phyloP scores from a whole-genome alignment of 1,284 basidiomycete genomes.

The Rhodotorula glutinis region DNA sequence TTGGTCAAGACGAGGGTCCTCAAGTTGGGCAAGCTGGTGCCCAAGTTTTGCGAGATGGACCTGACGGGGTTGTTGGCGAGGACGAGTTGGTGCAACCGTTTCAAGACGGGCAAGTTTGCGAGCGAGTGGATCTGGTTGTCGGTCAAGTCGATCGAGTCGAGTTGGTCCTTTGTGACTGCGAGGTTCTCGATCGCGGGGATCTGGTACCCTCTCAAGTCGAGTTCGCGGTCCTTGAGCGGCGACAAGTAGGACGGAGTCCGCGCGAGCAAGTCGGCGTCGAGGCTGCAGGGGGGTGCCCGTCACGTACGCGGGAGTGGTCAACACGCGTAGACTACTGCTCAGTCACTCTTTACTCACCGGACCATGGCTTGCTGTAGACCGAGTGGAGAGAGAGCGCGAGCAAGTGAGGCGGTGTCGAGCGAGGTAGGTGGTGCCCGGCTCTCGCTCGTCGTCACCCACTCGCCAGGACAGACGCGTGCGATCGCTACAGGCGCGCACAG shows the following conservation, averaged over 20 bases:
- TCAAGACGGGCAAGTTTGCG: conserved; percentile 77
- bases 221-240: conserved; percentile 86
- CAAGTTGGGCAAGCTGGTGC: conserved; percentile 78
- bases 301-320: too few relatives aligned
- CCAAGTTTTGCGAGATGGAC: conserved; percentile 72
- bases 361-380: conserved; percentile 3
- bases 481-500: too few relatives aligned
- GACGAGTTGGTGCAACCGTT: conserved; percentile 72
- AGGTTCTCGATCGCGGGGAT: conserved; percentile 99
- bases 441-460: neutral
- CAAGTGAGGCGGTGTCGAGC: neutral
- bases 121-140: conserved; percentile 90
- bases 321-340: too few relatives aligned
- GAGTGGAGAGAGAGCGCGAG: neutral
- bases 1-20: conserved; percentile 69
- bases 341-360: too few relatives aligned
- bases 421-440: neutral
- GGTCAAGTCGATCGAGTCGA: conserved; percentile 88
- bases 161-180: conserved; percentile 73
- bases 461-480: too few relatives aligned
- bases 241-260: conserved; percentile 76
- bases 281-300: too few relatives aligned
- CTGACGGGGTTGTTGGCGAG: conserved; percentile 85
- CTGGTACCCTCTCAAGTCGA: conserved; percentile 92
- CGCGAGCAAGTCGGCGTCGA: conserved; percentile 83